These are phyloP conservation scores for Alternaria viburni DNA, from an alignment of 2,329 filamentous ascomycete species.

Conservation along the genomic window DNA sequence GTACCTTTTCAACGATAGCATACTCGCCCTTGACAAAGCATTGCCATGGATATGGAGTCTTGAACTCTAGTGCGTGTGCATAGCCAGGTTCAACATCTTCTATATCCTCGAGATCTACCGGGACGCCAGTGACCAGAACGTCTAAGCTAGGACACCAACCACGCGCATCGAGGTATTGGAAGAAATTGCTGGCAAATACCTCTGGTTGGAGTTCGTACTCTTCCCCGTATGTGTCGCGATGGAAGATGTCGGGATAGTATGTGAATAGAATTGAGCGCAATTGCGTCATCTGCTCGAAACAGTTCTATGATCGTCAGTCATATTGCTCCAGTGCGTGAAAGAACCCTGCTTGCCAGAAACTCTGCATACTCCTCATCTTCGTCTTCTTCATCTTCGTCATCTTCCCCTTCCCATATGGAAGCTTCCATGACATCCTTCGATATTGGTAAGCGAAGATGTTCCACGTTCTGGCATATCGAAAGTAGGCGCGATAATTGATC, in stretches of 20 bases:
- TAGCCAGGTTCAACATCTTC: not conserved
- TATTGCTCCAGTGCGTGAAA: not conserved
- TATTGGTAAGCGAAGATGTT: not conserved
- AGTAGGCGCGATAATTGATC: not conserved
- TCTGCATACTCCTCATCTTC: not conserved
- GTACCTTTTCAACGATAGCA: not conserved
- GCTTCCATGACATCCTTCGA: not conserved
- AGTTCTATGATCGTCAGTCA: not conserved
- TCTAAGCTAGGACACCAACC: not conserved
- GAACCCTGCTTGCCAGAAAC: not conserved
- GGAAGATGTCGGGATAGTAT: not conserved
- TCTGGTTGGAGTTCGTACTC: not conserved
- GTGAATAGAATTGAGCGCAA: not conserved
- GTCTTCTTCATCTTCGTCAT: not conserved
- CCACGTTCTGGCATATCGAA: not conserved
- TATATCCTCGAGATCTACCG: not conserved
- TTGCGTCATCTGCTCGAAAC: not conserved
- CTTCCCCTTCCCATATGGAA: not conserved
- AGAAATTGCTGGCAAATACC: not conserved
- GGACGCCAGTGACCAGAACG: not conserved
- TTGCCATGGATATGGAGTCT: not conserved
- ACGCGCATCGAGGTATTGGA: not conserved
- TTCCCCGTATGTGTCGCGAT: not conserved
- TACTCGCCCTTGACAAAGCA: slow-evolving; percentile 6
- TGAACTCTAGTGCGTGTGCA: not conserved